Conservation (phyloP, 768 basidiomycete species). For the Leccinum obscurum region DNA sequence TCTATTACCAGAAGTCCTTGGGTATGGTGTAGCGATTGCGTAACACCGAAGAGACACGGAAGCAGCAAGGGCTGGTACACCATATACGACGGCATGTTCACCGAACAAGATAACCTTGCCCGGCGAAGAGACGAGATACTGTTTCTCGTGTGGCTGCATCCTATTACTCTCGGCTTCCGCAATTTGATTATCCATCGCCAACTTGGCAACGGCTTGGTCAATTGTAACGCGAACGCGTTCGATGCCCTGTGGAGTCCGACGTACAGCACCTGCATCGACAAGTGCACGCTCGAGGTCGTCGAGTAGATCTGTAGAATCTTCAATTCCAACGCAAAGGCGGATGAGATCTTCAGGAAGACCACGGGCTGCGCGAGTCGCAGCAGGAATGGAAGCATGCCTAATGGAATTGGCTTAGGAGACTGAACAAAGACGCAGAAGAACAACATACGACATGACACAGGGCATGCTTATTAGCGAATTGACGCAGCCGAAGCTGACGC, state of each 20-base stretch:
- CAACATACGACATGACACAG: constrained; percentile 96
- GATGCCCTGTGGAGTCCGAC: constrained; percentile 42
- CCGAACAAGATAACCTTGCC: constrained; percentile 98
- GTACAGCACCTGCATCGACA: constrained; percentile 87
- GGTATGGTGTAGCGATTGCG: constrained; percentile 73
- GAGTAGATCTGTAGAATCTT: constrained; percentile 88
- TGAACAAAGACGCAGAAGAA: neutral
- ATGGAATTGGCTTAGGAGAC: constrained; percentile 1
- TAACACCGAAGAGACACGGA: constrained; percentile 96
- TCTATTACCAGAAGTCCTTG: constrained; percentile 54
- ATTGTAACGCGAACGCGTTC: constrained; percentile 51
- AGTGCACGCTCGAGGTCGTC: constrained; percentile 95
- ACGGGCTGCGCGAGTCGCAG: constrained; percentile 91
- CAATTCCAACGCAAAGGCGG: constrained; percentile 96
- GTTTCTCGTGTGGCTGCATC: constrained; percentile 37
- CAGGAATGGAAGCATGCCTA: constrained; percentile 94
- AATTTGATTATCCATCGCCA: constrained; percentile 41
- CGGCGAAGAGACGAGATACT: constrained; percentile 92
- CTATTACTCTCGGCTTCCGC: constrained; percentile 5
- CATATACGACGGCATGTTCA: constrained; percentile 98
- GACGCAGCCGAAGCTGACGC: constrained; percentile 96
- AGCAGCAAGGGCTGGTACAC: constrained; percentile 95
- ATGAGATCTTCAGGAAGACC: constrained; percentile 99
- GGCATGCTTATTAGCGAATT: constrained; percentile 99
- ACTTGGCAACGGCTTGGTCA: constrained; percentile 66